These are phyloP conservation scores for Phylloporus sp. DNA, from an alignment of 768 basidiomycete species.

Conservation along the genomic window DNA sequence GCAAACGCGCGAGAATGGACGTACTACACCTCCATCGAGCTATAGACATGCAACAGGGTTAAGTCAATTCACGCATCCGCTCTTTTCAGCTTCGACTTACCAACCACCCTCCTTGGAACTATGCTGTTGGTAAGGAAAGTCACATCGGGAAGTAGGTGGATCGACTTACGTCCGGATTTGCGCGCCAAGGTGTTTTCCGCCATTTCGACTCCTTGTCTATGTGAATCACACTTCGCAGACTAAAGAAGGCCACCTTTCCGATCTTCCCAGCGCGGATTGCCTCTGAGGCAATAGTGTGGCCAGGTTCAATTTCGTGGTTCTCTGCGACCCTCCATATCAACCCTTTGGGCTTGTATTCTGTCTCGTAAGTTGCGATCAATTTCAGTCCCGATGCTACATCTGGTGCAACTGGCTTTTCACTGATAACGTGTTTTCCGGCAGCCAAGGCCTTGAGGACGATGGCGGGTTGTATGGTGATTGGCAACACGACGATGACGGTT, in stretches of 20 bases:
- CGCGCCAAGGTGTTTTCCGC: slow-evolving; percentile 82
- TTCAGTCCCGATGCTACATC: slow-evolving; percentile 59
- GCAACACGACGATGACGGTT: slow-evolving; percentile 71
- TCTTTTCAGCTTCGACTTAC: slow-evolving; percentile 38
- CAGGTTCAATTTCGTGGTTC: slow-evolving; percentile 69
- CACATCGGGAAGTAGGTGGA: slow-evolving; percentile 1
- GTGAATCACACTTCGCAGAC: slow-evolving; percentile 44
- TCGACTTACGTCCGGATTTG: slow-evolving; percentile 65
- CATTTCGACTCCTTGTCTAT: slow-evolving; percentile 64
- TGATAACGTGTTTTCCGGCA: slow-evolving; percentile 83
- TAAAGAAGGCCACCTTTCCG: slow-evolving; percentile 68
- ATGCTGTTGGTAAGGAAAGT: neutral
- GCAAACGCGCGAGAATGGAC: slow-evolving; percentile 21
- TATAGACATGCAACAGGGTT: slow-evolving; percentile 26
- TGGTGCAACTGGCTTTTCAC: slow-evolving; percentile 82
- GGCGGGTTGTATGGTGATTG: slow-evolving; percentile 68
- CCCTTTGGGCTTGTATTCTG: slow-evolving; percentile 58
- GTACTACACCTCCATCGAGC: slow-evolving; percentile 76
- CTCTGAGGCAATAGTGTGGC: slow-evolving; percentile 37
- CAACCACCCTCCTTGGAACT: slow-evolving; percentile 79
- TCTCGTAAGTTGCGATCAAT: slow-evolving; percentile 64
- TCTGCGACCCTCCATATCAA: slow-evolving; percentile 80
- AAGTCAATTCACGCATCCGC: neutral
- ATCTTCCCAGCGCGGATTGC: slow-evolving; percentile 57
- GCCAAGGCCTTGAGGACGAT: slow-evolving; percentile 58